Evolutionary conservation across 1,284 basidiomycete species (phyloP), one percentile per base, ranked within the genome.

Genomic region (Trametes sp.): DNA sequence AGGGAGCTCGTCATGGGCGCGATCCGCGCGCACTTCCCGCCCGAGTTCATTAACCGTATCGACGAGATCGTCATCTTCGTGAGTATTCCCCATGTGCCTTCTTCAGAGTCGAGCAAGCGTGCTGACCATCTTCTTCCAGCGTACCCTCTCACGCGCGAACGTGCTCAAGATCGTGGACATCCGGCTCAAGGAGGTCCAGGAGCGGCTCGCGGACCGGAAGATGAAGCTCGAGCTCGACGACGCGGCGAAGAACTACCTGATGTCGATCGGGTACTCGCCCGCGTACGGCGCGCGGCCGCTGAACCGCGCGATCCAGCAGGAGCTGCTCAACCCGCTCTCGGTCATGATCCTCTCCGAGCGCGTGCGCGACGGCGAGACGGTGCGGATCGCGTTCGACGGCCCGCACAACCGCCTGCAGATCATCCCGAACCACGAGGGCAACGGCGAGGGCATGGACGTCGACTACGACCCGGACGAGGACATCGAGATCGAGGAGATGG

Each of bases 271-370:
- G 0, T 98, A 96, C 79, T 94, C 92, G 49, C 84, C 92, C 3
- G 79, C 81, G 38, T 96, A 96, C 72, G 95, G 96, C 69, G 97
- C 96, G 58, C 88, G 97, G 57, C 97, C 97, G 2, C 85, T 99
- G 67, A 93, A 95, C 73, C 87, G 96, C 45, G 87, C 93, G 9
- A 98, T 99, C 72, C 96, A 98, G 78, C 90, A 87, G 72, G 95
- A 98, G 75, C 82, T 99, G 51, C 84, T 99, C 70, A 96, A 98
- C 76, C 97, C 97, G 10, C 81, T 99, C 49, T 95, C 95, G 21
- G 82, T 93, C 63, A 86, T 95, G 80, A 85, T 99, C 53, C 87
- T 99, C 51, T 90, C 93, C 41, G 94, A 93, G 68, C 85, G 88
- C 54, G 81, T 98, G 59, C 84, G 88, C 52, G 95, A 98, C 63